Conservation (phyloP, 352 stramenopile genomes). For the Pythium rishiriense region DNA sequence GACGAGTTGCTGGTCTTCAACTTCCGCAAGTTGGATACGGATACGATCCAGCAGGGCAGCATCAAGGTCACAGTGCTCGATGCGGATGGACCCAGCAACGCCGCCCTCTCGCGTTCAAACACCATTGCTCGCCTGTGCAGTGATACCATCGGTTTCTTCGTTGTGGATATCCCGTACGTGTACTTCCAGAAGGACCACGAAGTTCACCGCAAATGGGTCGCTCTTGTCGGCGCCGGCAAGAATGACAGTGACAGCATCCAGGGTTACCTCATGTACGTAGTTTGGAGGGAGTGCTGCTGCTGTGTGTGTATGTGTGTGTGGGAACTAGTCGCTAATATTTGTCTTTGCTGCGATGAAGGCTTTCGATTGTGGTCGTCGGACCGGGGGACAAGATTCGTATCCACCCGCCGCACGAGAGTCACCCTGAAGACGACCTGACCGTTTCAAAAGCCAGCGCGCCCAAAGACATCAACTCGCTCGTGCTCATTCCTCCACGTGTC, state of each 20-base stretch:
- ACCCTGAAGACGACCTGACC: slow-evolving; percentile 33
- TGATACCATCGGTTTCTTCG: slow-evolving; percentile 86
- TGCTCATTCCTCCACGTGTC: slow-evolving; percentile 79
- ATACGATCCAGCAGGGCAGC: slow-evolving; percentile 64
- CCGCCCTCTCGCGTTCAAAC: slow-evolving; percentile 26
- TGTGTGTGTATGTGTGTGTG: neutral
- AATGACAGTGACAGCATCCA: slow-evolving; percentile 85
- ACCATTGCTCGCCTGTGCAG: slow-evolving; percentile 42
- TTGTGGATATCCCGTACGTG: slow-evolving; percentile 81
- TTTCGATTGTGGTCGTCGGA: slow-evolving; percentile 86
- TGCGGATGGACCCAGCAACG: slow-evolving; percentile 47
- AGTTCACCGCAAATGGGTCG: slow-evolving; percentile 89
- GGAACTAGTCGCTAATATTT: neutral
- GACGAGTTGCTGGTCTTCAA: slow-evolving; percentile 92
- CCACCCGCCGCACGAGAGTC: slow-evolving; percentile 49
- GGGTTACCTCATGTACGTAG: slow-evolving; percentile 84
- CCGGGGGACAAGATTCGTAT: slow-evolving; percentile 80
- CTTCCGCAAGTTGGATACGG: slow-evolving; percentile 77
- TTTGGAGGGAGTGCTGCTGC: neutral
- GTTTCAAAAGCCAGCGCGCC: slow-evolving; percentile 17
- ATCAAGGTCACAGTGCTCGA: slow-evolving; percentile 88
- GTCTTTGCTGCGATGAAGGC: slow-evolving; percentile 29
- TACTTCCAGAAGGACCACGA: slow-evolving; percentile 88
- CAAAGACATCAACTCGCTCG: slow-evolving; percentile 76
- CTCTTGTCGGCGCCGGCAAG: slow-evolving; percentile 71